Conservation (phyloP, 495 filamentous ascomycete species). For the Podospora tetraspora region DNA sequence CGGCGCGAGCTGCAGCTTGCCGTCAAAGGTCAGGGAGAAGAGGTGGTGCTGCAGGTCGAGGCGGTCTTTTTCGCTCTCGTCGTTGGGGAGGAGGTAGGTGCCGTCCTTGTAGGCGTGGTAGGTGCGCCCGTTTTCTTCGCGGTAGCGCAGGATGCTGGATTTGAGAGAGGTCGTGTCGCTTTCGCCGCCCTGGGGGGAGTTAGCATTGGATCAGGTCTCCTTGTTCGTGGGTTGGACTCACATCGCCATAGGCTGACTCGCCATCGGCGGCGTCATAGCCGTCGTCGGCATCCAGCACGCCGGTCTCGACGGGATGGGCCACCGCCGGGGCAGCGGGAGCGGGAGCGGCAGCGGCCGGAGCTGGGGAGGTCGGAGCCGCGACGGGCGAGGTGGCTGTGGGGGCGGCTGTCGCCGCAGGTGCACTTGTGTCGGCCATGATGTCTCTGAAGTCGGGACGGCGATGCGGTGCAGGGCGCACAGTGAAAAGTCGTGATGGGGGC, state of each 20-base stretch:
- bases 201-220: background rate
- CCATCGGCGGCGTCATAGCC: background rate
- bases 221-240: background rate
- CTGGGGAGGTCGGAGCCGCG: background rate
- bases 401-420: background rate
- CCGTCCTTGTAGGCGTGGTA: conserved; percentile 46
- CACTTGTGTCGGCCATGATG: background rate
- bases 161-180: conserved; percentile 2
- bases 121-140: conserved; percentile 44
- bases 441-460: background rate
- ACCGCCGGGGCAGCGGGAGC: background rate
- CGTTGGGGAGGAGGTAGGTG: conserved; percentile 21
- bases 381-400: background rate
- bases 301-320: background rate
- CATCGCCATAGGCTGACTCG: background rate
- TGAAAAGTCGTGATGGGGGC: background rate
- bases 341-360: background rate
- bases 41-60: conserved; percentile 25
- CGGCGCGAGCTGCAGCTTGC: conserved; percentile 15
- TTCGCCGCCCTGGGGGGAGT: background rate
- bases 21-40: conserved; percentile 15
- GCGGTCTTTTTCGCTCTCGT: conserved; percentile 21
- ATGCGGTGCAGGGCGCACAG: background rate
- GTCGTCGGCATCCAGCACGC: background rate
- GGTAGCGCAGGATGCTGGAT: conserved; percentile 22